These are phyloP conservation scores for Akanthomyces uredinophilus DNA, from an alignment of 2,329 filamentous ascomycete species.

Conservation along the genomic window DNA sequence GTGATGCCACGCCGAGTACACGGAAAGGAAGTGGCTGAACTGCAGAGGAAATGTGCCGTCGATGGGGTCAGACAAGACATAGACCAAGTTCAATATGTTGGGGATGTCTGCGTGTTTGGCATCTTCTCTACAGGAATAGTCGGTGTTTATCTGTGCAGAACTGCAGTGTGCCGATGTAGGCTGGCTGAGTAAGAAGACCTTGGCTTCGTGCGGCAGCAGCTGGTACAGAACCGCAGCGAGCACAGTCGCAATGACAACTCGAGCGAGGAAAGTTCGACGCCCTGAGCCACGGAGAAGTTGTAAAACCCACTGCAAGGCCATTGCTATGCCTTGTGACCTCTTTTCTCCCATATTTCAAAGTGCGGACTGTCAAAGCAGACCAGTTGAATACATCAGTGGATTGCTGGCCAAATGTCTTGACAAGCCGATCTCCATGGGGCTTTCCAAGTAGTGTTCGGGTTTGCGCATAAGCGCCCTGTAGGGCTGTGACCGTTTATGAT, in stretches of 20 bases:
- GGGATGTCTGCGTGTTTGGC: conserved; percentile 17
- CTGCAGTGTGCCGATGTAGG: background rate
- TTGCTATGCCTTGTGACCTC: background rate
- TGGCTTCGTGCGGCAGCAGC: background rate
- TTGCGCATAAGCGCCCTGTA: background rate
- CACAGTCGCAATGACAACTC: background rate
- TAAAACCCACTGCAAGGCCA: background rate
- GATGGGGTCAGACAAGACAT: conserved; percentile 18
- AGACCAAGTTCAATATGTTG: conserved; percentile 24
- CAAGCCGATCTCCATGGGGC: background rate
- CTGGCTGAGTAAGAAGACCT: conserved; percentile 1
- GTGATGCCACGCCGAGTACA: conserved; percentile 21
- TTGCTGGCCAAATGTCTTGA: background rate
- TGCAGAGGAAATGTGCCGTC: conserved; percentile 19
- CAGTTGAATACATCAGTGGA: background rate
- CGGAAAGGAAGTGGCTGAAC: conserved; percentile 23
- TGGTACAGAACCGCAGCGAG: background rate
- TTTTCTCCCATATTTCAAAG: background rate
- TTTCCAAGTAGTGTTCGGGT: background rate
- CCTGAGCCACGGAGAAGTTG: background rate
- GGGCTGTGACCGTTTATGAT: background rate
- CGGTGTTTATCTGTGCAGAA: background rate
- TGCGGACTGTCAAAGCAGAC: background rate
- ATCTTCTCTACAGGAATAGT: background rate
- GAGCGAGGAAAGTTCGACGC: background rate